Conservation (phyloP, 345 rosid genomes). For the Arabidopsis suecica region DNA sequence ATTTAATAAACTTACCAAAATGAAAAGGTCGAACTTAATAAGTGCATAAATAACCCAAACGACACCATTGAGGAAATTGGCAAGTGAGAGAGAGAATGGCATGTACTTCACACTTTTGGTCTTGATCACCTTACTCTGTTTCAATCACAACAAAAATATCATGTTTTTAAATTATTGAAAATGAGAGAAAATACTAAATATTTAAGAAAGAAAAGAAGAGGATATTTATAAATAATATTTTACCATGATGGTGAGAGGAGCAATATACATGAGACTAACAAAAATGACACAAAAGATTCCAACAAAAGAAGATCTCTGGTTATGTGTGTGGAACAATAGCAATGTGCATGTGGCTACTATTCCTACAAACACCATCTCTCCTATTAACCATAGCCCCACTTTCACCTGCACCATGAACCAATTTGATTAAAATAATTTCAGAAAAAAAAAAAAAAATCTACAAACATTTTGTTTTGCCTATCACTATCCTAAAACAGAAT, state of each 20-base stretch:
- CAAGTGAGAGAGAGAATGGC: constrained; percentile 60
- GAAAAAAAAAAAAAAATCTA: background rate
- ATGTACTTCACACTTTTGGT: constrained; percentile 66
- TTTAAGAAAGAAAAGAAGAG: background rate
- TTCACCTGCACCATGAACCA: constrained; percentile 37
- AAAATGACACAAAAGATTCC: constrained; percentile 48
- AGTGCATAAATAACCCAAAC: constrained; percentile 57
- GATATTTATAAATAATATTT: constrained; percentile 30
- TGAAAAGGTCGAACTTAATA: constrained; percentile 53
- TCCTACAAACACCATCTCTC: constrained; percentile 46
- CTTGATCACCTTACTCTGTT: constrained; percentile 54
- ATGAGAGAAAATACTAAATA: background rate
- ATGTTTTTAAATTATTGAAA: background rate
- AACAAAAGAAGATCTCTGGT: constrained; percentile 44
- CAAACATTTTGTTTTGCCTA: constrained; percentile 17
- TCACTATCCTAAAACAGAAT: constrained; percentile 24
- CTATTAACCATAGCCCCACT: constrained; percentile 45
- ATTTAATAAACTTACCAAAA: constrained; percentile 47
- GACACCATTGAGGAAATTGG: constrained; percentile 52
- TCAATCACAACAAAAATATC: background rate
- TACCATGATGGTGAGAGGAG: constrained; percentile 71
- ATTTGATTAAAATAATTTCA: background rate
- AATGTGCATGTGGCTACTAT: constrained; percentile 47
- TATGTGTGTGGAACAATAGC: constrained; percentile 48
- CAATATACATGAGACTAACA: constrained; percentile 55